phyloP scores from a whole-genome alignment of 345 rosid genomes.

The Excoecaria cochinchinensis region DNA sequence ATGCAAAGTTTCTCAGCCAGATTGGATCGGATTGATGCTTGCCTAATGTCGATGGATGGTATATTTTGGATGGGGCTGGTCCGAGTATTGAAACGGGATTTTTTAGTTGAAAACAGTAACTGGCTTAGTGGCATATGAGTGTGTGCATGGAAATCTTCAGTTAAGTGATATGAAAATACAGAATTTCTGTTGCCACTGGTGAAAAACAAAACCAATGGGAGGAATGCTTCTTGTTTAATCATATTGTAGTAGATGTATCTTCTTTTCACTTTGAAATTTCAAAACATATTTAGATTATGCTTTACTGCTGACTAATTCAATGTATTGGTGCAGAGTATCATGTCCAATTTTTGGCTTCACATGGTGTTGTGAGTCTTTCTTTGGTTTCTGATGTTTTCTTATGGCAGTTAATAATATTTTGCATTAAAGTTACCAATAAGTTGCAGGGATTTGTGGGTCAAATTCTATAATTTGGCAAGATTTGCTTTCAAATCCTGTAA shows the following conservation, averaged over 20 bases:
- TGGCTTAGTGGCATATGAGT: neutral
- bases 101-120: neutral
- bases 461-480: neutral
- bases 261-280: neutral
- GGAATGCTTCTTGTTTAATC: neutral
- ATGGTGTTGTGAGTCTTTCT: neutral
- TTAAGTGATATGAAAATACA: neutral
- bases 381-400: neutral
- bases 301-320: neutral
- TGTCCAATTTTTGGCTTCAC: neutral
- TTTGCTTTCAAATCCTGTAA: neutral
- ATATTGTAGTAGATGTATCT: conserved; percentile 8
- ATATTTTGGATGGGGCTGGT: neutral
- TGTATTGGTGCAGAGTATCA: neutral
- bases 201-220: neutral
- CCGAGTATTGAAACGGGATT: neutral
- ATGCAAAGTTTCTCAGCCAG: neutral
- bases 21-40: neutral
- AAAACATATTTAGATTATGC: neutral
- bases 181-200: neutral
- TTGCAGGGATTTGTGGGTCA: neutral
- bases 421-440: neutral
- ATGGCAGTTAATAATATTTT: no score
- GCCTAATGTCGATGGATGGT: neutral
- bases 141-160: neutral